phyloP scores from a whole-genome alignment of 2,329 filamentous ascomycete species.

The Colletotrichum filicis region DNA sequence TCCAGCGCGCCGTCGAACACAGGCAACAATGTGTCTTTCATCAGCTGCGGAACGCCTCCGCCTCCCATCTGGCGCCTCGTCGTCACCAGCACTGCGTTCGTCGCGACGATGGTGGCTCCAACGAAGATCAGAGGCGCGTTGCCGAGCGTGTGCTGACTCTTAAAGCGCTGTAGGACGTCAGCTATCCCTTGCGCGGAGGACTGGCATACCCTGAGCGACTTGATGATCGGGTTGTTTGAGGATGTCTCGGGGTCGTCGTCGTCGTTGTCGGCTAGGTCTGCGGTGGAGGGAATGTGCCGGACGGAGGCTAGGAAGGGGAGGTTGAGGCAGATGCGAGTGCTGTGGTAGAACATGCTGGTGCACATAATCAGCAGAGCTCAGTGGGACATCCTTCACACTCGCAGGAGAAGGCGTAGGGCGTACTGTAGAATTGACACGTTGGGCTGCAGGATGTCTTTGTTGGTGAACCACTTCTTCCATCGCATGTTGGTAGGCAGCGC shows the following conservation, averaged over 20 bases:
- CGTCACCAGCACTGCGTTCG: conserved; percentile 11
- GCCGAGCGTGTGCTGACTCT: conserved; percentile 5
- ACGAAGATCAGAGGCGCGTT: conserved; percentile 8
- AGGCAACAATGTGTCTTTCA: conserved; percentile 5
- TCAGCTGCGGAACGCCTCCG: background rate
- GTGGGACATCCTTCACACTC: too few relatives aligned
- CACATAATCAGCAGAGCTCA: too few relatives aligned
- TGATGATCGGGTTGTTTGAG: background rate
- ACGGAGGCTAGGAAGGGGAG: conserved; percentile 25
- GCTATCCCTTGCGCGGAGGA: background rate
- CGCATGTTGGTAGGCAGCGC: conserved; percentile 13
- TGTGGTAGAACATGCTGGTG: conserved; percentile 12
- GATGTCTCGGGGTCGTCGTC: background rate
- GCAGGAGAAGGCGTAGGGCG: background rate
- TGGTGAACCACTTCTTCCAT: conserved; percentile 27
- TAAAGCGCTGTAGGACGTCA: conserved; percentile 14
- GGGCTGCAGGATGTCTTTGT: conserved; percentile 23
- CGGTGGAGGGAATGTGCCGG: background rate
- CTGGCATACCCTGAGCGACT: conserved; percentile 6
- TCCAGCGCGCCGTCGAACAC: background rate
- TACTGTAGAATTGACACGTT: conserved; percentile 14
- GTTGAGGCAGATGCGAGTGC: conserved; percentile 19
- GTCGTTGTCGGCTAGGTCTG: background rate
- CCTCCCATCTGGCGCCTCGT: background rate
- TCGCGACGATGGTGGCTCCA: conserved; percentile 10